These are phyloP conservation scores for Thraustochytrium aureum DNA, from an alignment of 352 stramenopile genomes.

Conservation along the genomic window DNA sequence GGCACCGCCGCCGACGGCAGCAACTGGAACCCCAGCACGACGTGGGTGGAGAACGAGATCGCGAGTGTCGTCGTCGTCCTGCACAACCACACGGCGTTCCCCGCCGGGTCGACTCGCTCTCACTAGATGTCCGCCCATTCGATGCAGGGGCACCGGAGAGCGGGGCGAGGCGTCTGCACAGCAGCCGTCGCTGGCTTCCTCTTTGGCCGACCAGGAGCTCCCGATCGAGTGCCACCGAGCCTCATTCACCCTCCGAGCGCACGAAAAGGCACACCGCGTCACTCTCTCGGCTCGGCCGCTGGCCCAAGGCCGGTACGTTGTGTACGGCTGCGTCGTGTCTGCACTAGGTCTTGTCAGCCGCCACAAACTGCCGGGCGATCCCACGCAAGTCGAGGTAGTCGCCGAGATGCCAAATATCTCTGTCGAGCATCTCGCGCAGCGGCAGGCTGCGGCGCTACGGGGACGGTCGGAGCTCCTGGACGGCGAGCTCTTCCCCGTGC, in stretches of 20 bases:
- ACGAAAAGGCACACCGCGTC: conserved; percentile 14
- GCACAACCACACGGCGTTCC: conserved; percentile 20
- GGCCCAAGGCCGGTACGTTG: not conserved
- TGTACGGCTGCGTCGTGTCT: conserved; percentile 39
- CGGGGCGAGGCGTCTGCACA: not conserved
- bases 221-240: conserved; percentile 45
- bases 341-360: conserved; percentile 28
- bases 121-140: not conserved
- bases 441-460: conserved; percentile 8
- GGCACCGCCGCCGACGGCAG: not conserved
- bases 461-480: conserved; percentile 9
- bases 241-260: not conserved
- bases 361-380: not conserved
- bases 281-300: conserved; percentile 40
- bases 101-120: conserved; percentile 15
- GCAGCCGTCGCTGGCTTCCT: not conserved
- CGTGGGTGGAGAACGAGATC: conserved; percentile 49
- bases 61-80: conserved; percentile 29
- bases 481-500: conserved; percentile 27
- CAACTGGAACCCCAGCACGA: conserved; percentile 10
- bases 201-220: not conserved
- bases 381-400: conserved; percentile 27
- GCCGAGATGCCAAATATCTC: conserved; percentile 3
- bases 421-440: conserved; percentile 38
- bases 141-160: not conserved